These are phyloP conservation scores for barley (Hordeum vulgare) DNA, from an alignment of 176 grass and related monocot species.

Conservation along the genomic window DNA sequence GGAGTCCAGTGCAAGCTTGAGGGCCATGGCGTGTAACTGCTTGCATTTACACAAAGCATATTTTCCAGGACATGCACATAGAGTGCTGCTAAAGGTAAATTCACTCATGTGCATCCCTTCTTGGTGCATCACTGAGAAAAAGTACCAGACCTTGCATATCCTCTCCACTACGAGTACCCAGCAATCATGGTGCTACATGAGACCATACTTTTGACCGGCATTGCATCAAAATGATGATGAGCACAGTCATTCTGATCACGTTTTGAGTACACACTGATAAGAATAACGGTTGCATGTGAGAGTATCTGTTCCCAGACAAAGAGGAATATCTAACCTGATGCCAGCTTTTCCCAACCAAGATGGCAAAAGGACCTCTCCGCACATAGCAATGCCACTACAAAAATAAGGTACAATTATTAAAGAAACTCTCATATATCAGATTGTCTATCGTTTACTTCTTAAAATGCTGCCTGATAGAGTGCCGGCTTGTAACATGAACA, in stretches of 20 bases:
- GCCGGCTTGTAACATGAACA: not conserved
- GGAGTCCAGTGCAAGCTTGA: constrained; percentile 37
- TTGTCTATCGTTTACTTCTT: not conserved
- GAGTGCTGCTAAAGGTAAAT: constrained; percentile 52
- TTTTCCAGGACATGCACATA: constrained; percentile 46
- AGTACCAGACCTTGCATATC: constrained; percentile 31
- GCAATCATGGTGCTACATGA: constrained; percentile 69
- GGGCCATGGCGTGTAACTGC: constrained; percentile 35
- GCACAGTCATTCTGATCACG: constrained; percentile 35
- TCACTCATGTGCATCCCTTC: constrained; percentile 36
- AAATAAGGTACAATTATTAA: not conserved
- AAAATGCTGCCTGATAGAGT: not conserved
- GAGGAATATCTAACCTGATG: constrained; percentile 49
- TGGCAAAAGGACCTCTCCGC: constrained; percentile 22
- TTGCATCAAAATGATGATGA: constrained; percentile 43
- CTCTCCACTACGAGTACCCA: constrained; percentile 32
- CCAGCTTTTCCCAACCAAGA: constrained; percentile 39
- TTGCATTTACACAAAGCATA: constrained; percentile 37
- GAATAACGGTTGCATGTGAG: constrained; percentile 45
- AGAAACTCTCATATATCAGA: not conserved
- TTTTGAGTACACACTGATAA: constrained; percentile 55
- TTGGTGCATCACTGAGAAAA: constrained; percentile 51
- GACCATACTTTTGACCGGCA: constrained; percentile 42
- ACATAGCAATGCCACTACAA: constrained; percentile 28
- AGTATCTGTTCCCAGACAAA: constrained; percentile 43